Conservation (phyloP, 2,329 filamentous ascomycete species). For the Mycosphaerella arachidis region DNA sequence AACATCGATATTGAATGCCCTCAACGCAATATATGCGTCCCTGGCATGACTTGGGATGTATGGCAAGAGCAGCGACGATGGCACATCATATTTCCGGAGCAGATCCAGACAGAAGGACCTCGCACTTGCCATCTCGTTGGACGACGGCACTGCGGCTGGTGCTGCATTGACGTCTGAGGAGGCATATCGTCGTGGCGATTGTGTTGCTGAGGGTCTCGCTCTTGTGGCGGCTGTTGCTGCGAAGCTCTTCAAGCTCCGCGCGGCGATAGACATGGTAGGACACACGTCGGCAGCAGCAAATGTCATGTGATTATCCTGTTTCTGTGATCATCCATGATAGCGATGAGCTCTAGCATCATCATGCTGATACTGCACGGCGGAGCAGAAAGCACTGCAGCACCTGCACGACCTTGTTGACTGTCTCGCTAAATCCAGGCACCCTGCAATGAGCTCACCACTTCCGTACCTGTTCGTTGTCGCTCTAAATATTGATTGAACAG, state of each 20-base stretch:
- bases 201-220: not conserved
- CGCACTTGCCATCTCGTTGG: conserved; percentile 50
- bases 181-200: not conserved
- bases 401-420: too few relatives aligned
- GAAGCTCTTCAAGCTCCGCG: not conserved
- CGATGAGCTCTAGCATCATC: not conserved
- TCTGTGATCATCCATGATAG: not conserved
- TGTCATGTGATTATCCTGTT: not conserved
- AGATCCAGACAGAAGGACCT: conserved; percentile 57
- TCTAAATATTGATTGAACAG: not conserved
- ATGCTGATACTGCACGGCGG: not conserved
- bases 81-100: conserved; percentile 75
- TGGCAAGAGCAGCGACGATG: conserved; percentile 78
- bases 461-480: too few relatives aligned
- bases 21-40: conserved; percentile 83
- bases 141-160: conserved; percentile 21
- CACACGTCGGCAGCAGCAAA: not conserved
- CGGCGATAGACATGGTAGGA: not conserved
- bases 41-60: conserved; percentile 72
- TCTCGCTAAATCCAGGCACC: not conserved
- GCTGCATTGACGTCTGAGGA: conserved; percentile 24
- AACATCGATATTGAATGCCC: conserved; percentile 88
- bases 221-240: not conserved
- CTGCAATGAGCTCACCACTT: not conserved
- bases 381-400: not conserved